Evolutionary conservation across 2,329 filamentous ascomycete species (phyloP).

Genomic region (Alternaria arbusti): DNA sequence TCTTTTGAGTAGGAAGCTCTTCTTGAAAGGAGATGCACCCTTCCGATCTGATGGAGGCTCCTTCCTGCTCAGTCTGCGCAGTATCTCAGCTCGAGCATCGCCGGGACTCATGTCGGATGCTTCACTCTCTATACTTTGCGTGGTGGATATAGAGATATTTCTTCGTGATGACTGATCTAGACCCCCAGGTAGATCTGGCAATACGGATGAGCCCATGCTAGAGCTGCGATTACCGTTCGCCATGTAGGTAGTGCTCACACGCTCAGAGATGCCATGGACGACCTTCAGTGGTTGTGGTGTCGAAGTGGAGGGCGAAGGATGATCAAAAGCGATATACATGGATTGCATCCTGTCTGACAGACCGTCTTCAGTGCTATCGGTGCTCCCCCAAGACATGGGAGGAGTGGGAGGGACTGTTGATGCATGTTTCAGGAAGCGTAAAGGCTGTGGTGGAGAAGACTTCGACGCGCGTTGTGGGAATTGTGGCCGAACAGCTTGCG

Average conservation of each 20-base stretch:
- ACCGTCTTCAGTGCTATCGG: constrained; percentile 11
- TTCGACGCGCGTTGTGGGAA: background rate
- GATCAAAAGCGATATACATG: constrained; percentile 8
- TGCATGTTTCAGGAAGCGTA: constrained; percentile 10
- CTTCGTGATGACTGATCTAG: constrained; percentile 10
- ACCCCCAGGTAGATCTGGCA: constrained; percentile 4
- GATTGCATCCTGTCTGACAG: constrained; percentile 20
- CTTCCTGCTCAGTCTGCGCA: constrained; percentile 12
- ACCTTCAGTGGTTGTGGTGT: constrained; percentile 4
- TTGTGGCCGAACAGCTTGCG: background rate
- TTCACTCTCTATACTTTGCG: constrained; percentile 13
- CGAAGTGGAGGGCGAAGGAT: constrained; percentile 1
- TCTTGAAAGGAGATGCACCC: constrained; percentile 8
- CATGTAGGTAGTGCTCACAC: constrained; percentile 17
- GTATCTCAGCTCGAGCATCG: constrained; percentile 21
- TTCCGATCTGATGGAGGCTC: constrained; percentile 10
- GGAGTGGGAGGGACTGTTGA: constrained; percentile 18
- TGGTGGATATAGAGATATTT: constrained; percentile 16
- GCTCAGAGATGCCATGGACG: constrained; percentile 10
- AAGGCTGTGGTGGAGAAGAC: constrained; percentile 9
- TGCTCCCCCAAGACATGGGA: constrained; percentile 18
- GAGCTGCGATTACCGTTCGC: constrained; percentile 14
- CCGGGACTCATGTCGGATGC: constrained; percentile 13
- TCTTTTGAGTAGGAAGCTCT: constrained; percentile 17
- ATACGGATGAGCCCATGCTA: background rate